A percentile compares a stretch with the other conserved stretches of the same genome.
These are phyloP conservation scores for Fusarium avenaceum DNA, from an alignment of 2,329 filamentous ascomycete species.

Conservation along the genomic window DNA sequence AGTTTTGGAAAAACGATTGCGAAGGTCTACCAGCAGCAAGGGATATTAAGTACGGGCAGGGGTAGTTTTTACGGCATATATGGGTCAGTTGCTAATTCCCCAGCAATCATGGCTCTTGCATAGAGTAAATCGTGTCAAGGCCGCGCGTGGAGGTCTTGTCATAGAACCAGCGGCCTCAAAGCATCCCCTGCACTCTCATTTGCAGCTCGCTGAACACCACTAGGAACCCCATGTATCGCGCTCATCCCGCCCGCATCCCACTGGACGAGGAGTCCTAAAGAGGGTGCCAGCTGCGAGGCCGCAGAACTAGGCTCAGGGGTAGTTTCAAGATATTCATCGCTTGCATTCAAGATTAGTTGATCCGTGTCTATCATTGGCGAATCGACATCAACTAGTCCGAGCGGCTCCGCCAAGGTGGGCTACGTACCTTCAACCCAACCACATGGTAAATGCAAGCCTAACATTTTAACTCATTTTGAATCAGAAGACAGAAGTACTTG, in stretches of 20 bases:
- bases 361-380: slow-evolving; percentile 25
- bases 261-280: slow-evolving; percentile 21
- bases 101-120: slow-evolving; percentile 36
- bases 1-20: slow-evolving; percentile 30
- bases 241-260: slow-evolving; percentile 20
- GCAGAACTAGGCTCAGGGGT: slow-evolving; percentile 31
- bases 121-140: slow-evolving; percentile 25
- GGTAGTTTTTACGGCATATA: slow-evolving; percentile 17
- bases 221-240: not conserved
- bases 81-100: slow-evolving; percentile 36
- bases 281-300: slow-evolving; percentile 21
- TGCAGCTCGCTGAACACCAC: slow-evolving; percentile 3
- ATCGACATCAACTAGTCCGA: slow-evolving; percentile 11
- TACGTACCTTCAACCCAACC: not conserved
- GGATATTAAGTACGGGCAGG: slow-evolving; percentile 28
- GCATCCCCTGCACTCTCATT: slow-evolving; percentile 24
- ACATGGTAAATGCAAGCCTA: not conserved
- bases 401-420: slow-evolving; percentile 11
- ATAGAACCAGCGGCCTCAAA: slow-evolving; percentile 21
- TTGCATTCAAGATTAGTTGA: slow-evolving; percentile 31
- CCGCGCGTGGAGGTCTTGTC: slow-evolving; percentile 30
- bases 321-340: slow-evolving; percentile 42
- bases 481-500: not conserved
- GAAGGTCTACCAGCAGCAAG: slow-evolving; percentile 19
- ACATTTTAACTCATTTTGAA: not conserved